Conservation (phyloP, 805 yeast genomes). For the Teunomyces panamensis region DNA sequence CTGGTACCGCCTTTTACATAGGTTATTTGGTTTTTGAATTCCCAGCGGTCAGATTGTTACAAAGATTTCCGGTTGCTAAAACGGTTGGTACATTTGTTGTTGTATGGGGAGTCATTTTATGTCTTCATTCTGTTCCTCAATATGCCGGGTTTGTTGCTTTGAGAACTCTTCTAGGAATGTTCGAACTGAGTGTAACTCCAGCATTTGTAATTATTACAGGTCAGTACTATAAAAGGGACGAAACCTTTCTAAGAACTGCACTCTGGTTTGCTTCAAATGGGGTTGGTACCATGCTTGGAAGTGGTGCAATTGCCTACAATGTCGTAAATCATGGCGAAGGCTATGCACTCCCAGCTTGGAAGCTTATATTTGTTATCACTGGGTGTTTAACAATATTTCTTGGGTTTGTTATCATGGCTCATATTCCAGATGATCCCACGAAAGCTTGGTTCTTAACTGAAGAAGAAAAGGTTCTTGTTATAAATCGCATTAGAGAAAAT, state of each 20-base stretch:
- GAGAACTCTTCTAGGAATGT: slow-evolving; percentile 37
- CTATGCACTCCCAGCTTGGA: slow-evolving; percentile 55
- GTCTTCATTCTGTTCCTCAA: slow-evolving; percentile 51
- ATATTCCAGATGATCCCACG: slow-evolving; percentile 56
- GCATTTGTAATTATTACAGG: slow-evolving; percentile 36
- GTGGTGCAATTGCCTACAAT: slow-evolving; percentile 49
- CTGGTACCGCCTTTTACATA: slow-evolving; percentile 42
- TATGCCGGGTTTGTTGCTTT: slow-evolving; percentile 39
- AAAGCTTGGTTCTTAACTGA: slow-evolving; percentile 23
- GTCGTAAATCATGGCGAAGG: slow-evolving; percentile 29
- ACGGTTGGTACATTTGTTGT: slow-evolving; percentile 46
- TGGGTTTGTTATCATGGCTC: slow-evolving; percentile 46
- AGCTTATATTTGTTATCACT: slow-evolving; percentile 52
- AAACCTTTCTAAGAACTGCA: slow-evolving; percentile 33
- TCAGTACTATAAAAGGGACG: slow-evolving; percentile 34
- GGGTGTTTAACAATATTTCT: slow-evolving; percentile 57
- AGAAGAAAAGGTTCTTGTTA: slow-evolving; percentile 34
- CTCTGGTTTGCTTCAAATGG: slow-evolving; percentile 39
- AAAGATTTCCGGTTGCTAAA: slow-evolving; percentile 56
- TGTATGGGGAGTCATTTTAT: slow-evolving; percentile 61
- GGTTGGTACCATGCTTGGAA: slow-evolving; percentile 42
- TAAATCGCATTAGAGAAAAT: slow-evolving; percentile 48
- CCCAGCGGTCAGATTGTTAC: slow-evolving; percentile 46
- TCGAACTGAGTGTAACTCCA: slow-evolving; percentile 40
- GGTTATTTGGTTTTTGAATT: slow-evolving; percentile 62